A percentile compares a stretch with the other conserved stretches of the same genome.
These are phyloP conservation scores for Solanum virginianum DNA, from an alignment of 257 asterid genomes.

Conservation along the genomic window DNA sequence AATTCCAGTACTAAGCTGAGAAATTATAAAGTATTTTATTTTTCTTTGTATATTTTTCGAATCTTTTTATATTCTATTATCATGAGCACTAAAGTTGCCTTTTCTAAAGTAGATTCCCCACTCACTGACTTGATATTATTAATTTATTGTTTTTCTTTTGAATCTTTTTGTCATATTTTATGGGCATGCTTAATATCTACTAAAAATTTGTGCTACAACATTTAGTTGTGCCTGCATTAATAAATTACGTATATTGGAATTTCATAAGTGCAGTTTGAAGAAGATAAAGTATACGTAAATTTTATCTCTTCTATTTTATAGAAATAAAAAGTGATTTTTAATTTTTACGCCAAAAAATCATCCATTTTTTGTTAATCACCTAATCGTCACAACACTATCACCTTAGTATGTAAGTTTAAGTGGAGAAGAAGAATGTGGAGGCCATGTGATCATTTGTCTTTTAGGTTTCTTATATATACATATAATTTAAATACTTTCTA, in stretches of 20 bases:
- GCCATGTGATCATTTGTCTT: not conserved
- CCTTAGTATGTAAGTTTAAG: too few relatives aligned
- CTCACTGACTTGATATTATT: conserved; percentile 1
- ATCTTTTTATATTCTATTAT: not conserved
- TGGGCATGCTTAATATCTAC: not conserved
- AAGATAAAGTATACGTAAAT: rapidly evolving
- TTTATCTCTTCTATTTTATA: too few relatives aligned
- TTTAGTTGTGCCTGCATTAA: not conserved
- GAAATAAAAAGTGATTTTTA: too few relatives aligned
- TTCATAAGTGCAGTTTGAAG: rapidly evolving
- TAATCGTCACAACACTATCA: not conserved
- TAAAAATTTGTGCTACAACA: not conserved
- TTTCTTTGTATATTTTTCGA: not conserved
- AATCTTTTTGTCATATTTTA: not conserved
- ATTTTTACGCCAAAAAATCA: not conserved
- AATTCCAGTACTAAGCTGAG: not conserved
- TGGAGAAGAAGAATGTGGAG: not conserved
- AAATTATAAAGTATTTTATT: not conserved
- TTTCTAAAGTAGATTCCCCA: conserved; percentile 18
- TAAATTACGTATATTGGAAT: too few relatives aligned
- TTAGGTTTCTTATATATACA: too few relatives aligned
- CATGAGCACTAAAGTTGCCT: conserved; percentile 1
- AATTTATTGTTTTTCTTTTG: not conserved
- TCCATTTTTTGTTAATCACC: not conserved
- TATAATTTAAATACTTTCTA: too few relatives aligned